A percentile compares a stretch with the other conserved stretches of the same genome.
phyloP scores from a whole-genome alignment of 257 asterid genomes.

The Salvia miltiorrhiza region DNA sequence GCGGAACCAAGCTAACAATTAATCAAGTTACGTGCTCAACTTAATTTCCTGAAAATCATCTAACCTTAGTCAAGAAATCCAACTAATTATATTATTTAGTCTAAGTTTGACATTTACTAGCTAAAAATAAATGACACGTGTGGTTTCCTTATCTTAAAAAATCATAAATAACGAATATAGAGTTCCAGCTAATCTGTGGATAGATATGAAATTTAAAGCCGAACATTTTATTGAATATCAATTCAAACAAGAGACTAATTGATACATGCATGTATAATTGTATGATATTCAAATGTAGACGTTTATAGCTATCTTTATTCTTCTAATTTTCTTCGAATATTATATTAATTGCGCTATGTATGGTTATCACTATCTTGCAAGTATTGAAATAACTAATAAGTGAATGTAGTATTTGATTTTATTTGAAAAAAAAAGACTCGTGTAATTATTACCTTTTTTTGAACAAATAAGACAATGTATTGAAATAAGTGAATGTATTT shows the following conservation, averaged over 20 bases:
- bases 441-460: too few relatives aligned
- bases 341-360: background rate
- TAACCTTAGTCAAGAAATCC: conserved; percentile 12
- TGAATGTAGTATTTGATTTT: too few relatives aligned
- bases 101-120: background rate
- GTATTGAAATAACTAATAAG: too few relatives aligned
- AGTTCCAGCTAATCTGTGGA: background rate
- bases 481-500: background rate
- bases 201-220: background rate
- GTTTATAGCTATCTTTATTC: background rate
- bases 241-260: too few relatives aligned
- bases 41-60: background rate
- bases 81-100: conserved; percentile 1
- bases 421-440: too few relatives aligned
- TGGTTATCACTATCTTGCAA: background rate
- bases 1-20: background rate
- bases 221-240: too few relatives aligned
- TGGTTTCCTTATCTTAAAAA: background rate
- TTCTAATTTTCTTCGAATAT: background rate
- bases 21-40: background rate
- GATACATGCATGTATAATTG: too few relatives aligned
- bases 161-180: background rate
- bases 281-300: background rate
- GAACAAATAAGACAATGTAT: background rate
- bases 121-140: background rate